phyloP scores from a whole-genome alignment of 1,284 basidiomycete genomes.

The Ustilago vetiveriae region DNA sequence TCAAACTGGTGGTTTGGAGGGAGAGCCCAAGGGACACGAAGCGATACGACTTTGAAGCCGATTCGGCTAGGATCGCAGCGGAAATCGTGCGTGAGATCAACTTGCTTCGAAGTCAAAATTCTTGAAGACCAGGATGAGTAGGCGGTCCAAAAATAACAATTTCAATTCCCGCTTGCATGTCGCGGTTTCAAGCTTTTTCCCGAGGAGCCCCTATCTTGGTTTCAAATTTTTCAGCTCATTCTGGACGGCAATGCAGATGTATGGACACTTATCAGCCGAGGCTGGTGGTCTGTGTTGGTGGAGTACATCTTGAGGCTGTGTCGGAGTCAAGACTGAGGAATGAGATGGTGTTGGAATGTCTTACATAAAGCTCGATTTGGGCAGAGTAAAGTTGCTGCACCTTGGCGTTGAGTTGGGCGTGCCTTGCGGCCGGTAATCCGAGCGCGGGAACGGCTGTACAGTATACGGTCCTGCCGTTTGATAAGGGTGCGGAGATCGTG shows the following conservation, averaged over 20 bases:
- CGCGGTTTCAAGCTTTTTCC: background rate
- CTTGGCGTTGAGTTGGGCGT: background rate
- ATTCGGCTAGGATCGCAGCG: conserved; percentile 82
- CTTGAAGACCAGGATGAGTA: conserved; percentile 6
- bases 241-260: conserved; percentile 6
- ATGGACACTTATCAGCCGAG: no score
- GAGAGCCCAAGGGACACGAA: conserved; percentile 76
- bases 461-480: no score
- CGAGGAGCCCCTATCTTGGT: conserved; percentile 20
- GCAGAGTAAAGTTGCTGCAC: background rate
- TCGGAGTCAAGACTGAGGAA: background rate
- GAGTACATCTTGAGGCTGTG: background rate
- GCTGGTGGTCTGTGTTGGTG: no score
- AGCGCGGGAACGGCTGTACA: background rate
- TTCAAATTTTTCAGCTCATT: conserved; percentile 8
- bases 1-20: conserved; percentile 82
- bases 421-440: background rate
- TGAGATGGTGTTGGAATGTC: conserved; percentile 5
- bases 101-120: conserved; percentile 32
- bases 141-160: background rate
- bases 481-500: no score
- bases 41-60: conserved; percentile 97
- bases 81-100: conserved; percentile 67
- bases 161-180: no score
- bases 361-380: conserved; percentile 5